Conservation (phyloP, 1,284 basidiomycete species). For the Hemileia vastatrix region DNA sequence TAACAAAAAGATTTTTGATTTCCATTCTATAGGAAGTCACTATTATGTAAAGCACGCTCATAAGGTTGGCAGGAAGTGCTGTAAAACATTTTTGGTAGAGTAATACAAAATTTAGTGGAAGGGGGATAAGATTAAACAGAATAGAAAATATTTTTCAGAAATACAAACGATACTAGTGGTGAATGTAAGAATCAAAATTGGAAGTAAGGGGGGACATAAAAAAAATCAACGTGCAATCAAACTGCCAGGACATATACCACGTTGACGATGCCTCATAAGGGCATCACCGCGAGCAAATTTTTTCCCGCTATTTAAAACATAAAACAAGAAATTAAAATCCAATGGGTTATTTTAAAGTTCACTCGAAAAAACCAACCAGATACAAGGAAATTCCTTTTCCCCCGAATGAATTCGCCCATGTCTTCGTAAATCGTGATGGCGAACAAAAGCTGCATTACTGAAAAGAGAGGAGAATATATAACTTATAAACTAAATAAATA, state of each 20-base stretch:
- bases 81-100: too few relatives aligned
- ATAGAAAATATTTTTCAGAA: too few relatives aligned
- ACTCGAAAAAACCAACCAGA: conserved; percentile 29
- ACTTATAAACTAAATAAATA: neutral
- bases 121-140: too few relatives aligned
- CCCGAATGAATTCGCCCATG: conserved; percentile 48
- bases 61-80: too few relatives aligned
- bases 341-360: neutral
- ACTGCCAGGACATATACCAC: conserved; percentile 47
- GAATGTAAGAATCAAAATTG: too few relatives aligned
- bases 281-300: conserved; percentile 49
- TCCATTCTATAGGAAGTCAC: too few relatives aligned
- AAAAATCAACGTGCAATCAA: conserved; percentile 26
- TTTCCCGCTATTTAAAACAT: conserved; percentile 44
- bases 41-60: too few relatives aligned
- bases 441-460: conserved; percentile 47
- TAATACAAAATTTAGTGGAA: too few relatives aligned
- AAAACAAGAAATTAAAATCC: neutral
- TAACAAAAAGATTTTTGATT: too few relatives aligned
- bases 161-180: too few relatives aligned
- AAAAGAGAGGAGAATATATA: neutral
- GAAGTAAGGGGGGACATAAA: too few relatives aligned
- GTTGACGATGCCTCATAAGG: conserved; percentile 47
- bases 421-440: conserved; percentile 48
- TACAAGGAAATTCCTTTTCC: conserved; percentile 47